Base-by-base conservation (phyloP, 805 yeast genomes). In the Saccharomycopsis amapae region DNA sequence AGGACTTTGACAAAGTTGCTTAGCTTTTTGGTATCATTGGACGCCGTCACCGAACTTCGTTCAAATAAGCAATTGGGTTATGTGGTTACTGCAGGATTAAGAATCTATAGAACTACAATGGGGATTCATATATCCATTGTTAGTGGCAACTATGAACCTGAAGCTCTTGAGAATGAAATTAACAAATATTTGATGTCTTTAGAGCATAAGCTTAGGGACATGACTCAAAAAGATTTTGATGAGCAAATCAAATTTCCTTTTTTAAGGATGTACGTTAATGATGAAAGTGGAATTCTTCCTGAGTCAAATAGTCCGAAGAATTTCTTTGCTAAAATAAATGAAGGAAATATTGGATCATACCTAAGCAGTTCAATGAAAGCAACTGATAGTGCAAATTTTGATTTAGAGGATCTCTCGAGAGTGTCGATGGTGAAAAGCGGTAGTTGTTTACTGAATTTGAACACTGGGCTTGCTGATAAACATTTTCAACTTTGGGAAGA, bases 21-120 rank as follows among this genome's bases (percentile, higher is more conserved):
- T 1, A 69, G 75, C 1, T 73, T 66, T 56, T 42, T 73, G n/a
- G 54, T 81, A 53, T 64, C 76, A 0, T 51, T 65, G 5, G 61
- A 69, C 1, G 62, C 76, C 17, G 59, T 65, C 1, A 62, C 69
- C 2, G 78, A 73, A 39, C 59, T 82, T 15, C 62, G 89, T 50
- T 69, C 68, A 17, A 72, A 70, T 53, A 70, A 69, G 48, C 83
- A 78, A 51, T 58, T 83, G 45, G 89, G 86, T 0, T 83, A 83
- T 56, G 67, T 71, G 4, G 76, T 80, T 0, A 53, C 71, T n/a
- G 74, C 79, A 18, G 87, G 87, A 0, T 45, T 71, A 22, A 62
- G 84, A 48, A 54, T 72, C 0, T 58, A 76, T 24, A 64, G 78
- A 44, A 66, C 69, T 19, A 72, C 79, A 0, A 59, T 73, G 26